Evolutionary conservation across 352 stramenopile genomes (phyloP), one percentile per base, ranked within the genome.

Genomic region (Phytophthora boehmeriae): DNA sequence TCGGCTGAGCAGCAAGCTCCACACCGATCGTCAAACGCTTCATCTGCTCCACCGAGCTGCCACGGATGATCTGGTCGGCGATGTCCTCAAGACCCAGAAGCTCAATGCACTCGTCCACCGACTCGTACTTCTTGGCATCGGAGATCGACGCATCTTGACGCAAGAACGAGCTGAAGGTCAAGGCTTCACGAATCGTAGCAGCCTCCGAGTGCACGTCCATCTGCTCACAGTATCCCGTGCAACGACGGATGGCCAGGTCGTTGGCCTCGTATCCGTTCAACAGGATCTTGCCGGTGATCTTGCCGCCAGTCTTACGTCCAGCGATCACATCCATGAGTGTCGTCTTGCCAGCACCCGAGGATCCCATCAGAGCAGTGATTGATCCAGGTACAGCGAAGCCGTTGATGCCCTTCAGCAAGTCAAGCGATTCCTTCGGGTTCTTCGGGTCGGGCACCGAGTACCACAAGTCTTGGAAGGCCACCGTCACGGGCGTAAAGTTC

Each of bases 131-230:
- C 43, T 49, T 49, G 1, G 23, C 43, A 10, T 36, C 43, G 20
- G 43, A 22, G 19, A 49, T 49, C 4, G 23, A 49, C 5, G 43
- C 43, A 22, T 49, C 43, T 13, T 49, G 43, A 23, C 43, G 43
- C 19, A 49, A 23, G 43, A 49, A 49, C 3, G 43, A 49, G 43
- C 23, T 55, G 13, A 55, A 36, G 22, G 38, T 44, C 38, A 44
- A 22, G 19, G 38, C 38, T 16, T 44, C 38, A 22, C 38, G 38
- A 22, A 44, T 44, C 38, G 38, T 44, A 17, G 38, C 38, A 20
- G 38, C 38, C 41, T 88, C 73, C 16, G 84, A 78, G 25, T 97
- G 76, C 20, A 85, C 85, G 56, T 97, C 89, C 63, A 96, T 91
- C 60, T 96, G 89, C 50, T 76, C 68, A 32, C 68, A 76, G 62